Evolutionary conservation across 2,329 filamentous ascomycete genomes (phyloP).

Genomic region (Pseudopithomyces maydicus): DNA sequence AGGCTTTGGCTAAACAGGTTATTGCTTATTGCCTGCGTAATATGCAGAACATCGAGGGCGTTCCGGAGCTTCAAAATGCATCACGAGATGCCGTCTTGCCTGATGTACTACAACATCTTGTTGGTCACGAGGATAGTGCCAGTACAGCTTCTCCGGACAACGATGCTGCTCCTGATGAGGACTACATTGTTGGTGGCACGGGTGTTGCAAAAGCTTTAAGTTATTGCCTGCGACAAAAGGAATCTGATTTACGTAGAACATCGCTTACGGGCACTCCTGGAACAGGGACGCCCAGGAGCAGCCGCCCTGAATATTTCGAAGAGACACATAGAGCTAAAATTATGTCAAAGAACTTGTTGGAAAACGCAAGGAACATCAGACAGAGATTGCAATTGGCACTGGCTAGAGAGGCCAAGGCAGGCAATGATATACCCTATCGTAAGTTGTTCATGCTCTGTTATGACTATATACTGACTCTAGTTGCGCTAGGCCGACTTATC

Average conservation of each 20-base stretch:
- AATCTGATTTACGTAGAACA: slow-evolving; percentile 56
- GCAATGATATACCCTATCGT: slow-evolving; percentile 79
- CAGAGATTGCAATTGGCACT: slow-evolving; percentile 82
- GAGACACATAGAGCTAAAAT: slow-evolving; percentile 59
- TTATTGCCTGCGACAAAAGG: slow-evolving; percentile 85
- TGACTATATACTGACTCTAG: slow-evolving; percentile 20
- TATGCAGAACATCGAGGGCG: slow-evolving; percentile 77
- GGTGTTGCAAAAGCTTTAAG: slow-evolving; percentile 93
- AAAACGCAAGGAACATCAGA: slow-evolving; percentile 87
- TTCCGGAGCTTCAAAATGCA: slow-evolving; percentile 58
- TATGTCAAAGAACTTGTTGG: slow-evolving; percentile 88
- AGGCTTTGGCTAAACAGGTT: slow-evolving; percentile 90
- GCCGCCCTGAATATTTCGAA: slow-evolving; percentile 21
- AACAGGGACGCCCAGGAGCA: slow-evolving; percentile 59
- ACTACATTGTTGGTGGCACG: slow-evolving; percentile 95
- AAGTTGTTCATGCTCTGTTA: slow-evolving; percentile 49
- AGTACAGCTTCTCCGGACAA: slow-evolving; percentile 62
- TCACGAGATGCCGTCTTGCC: slow-evolving; percentile 68
- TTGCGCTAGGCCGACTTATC: slow-evolving; percentile 67
- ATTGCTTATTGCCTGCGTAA: slow-evolving; percentile 93
- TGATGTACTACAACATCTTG: slow-evolving; percentile 83
- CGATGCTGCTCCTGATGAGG: slow-evolving; percentile 79
- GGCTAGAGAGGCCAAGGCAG: slow-evolving; percentile 71
- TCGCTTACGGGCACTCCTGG: slow-evolving; percentile 53
- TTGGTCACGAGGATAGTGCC: slow-evolving; percentile 68